A percentile compares a stretch with the other conserved stretches of the same genome.
Evolutionary conservation across 192 early-diverging fungal species (phyloP).

Genomic region (Rhizoclosmatium sp.): DNA sequence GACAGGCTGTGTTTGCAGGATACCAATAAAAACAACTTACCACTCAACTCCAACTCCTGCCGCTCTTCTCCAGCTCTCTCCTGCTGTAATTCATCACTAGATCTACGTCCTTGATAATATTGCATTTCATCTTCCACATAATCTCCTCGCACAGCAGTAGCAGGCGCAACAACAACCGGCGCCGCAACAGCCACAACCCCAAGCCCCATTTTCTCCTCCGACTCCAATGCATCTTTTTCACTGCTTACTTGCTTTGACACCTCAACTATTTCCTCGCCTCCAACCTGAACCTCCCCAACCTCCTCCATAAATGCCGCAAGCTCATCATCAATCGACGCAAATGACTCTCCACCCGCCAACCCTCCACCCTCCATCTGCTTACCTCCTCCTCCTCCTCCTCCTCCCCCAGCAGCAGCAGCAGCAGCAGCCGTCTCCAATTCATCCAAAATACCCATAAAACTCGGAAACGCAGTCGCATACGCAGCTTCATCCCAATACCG

Average conservation of each 20-base stretch:
- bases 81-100: no score
- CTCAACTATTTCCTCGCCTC: background rate
- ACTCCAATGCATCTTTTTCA: background rate
- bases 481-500: slow-evolving; percentile 73
- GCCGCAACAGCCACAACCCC: background rate
- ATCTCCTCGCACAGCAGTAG: no score
- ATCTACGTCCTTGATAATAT: no score
- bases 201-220: slow-evolving; percentile 8
- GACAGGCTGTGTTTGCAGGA: no score
- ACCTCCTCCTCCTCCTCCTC: slow-evolving; percentile 19
- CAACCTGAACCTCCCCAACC: slow-evolving; percentile 43
- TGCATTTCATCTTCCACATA: no score
- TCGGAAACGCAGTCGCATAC: slow-evolving; percentile 57
- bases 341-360: background rate
- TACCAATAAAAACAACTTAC: no score
- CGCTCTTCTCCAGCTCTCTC: no score
- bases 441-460: background rate
- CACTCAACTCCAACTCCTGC: no score
- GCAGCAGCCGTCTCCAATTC: slow-evolving; percentile 27
- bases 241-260: background rate
- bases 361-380: slow-evolving; percentile 19
- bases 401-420: background rate
- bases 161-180: no score
- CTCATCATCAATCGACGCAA: slow-evolving; percentile 59
- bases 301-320: slow-evolving; percentile 68